Evolutionary conservation across 805 yeast genomes (phyloP).

Genomic region (Myxozyma monticola): DNA sequence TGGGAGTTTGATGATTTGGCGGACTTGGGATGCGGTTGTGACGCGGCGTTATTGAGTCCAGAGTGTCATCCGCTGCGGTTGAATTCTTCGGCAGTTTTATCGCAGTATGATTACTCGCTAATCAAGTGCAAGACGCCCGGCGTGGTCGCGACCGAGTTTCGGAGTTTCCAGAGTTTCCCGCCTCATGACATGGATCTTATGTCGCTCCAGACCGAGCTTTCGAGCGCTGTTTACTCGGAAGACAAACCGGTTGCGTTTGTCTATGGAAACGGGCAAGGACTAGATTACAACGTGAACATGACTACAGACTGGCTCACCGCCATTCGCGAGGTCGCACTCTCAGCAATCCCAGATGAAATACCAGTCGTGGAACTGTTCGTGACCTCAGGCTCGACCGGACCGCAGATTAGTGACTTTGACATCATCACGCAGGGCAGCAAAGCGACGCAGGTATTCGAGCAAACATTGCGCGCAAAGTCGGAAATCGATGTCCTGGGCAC

Average conservation of each 20-base stretch:
- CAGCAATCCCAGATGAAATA: not conserved
- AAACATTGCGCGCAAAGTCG: slow-evolving; percentile 3
- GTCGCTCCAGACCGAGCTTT: not conserved
- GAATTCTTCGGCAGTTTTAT: not conserved
- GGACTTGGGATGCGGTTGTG: slow-evolving; percentile 14
- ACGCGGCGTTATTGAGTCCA: slow-evolving; percentile 1
- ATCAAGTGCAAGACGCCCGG: slow-evolving; percentile 2
- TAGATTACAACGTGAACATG: slow-evolving; percentile 5
- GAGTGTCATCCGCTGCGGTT: not conserved
- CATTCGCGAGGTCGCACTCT: slow-evolving; percentile 5
- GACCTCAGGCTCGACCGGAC: slow-evolving; percentile 26
- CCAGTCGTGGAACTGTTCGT: slow-evolving; percentile 17
- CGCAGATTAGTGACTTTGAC: slow-evolving; percentile 3
- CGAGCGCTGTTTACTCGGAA: not conserved
- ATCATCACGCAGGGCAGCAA: slow-evolving; percentile 3
- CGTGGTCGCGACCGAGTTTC: not conserved
- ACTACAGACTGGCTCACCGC: slow-evolving; percentile 12
- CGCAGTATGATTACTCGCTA: not conserved
- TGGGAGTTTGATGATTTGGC: slow-evolving; percentile 4
- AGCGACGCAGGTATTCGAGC: slow-evolving; percentile 20
- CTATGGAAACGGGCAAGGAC: slow-evolving; percentile 10
- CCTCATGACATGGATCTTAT: not conserved
- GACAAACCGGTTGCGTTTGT: slow-evolving; percentile 18
- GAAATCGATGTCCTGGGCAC: slow-evolving; percentile 23
- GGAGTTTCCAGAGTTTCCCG: too few species aligned